Percentiles rank a stretch among this genome's conserved stretches.
Evolutionary conservation across 768 basidiomycete species (phyloP).

Genomic region (Rhizopogon vinicolor): DNA sequence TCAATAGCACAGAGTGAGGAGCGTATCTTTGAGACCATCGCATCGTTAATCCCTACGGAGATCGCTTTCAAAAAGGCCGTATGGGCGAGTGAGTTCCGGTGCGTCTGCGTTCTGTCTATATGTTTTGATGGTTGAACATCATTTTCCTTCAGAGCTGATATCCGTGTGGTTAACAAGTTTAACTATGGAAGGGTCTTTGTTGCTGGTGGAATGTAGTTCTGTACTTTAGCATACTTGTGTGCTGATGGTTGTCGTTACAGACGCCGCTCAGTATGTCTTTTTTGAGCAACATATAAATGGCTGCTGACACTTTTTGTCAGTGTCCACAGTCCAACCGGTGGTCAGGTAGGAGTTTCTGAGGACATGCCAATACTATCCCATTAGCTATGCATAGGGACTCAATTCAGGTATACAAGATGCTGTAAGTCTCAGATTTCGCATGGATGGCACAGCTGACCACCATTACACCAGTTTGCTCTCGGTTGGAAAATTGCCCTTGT

Average conservation of each 20-base stretch:
- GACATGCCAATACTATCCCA: too few species aligned
- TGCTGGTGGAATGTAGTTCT: conserved; percentile 30
- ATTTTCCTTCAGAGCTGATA: conserved; percentile 27
- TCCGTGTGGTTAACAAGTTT: conserved; percentile 38
- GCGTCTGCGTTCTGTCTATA: background rate
- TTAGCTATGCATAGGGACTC: conserved; percentile 18
- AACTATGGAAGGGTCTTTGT: conserved; percentile 29
- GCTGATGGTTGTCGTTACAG: conserved; percentile 15
- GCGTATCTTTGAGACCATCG: background rate
- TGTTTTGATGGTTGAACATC: background rate
- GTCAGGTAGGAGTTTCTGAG: too few species aligned
- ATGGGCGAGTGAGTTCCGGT: conserved; percentile 5
- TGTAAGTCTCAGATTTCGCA: conserved; percentile 12
- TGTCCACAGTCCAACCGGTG: too few species aligned
- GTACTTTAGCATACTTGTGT: background rate
- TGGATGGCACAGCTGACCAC: background rate
- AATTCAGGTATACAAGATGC: conserved; percentile 29
- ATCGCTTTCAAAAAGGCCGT: background rate
- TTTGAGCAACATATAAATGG: too few species aligned
- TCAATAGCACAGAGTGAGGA: conserved; percentile 7
- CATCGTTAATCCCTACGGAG: background rate
- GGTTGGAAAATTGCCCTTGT: conserved; percentile 23
- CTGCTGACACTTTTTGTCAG: too few species aligned
- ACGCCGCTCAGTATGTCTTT: conserved; percentile 32
- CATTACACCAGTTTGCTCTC: conserved; percentile 12